A percentile compares a stretch with the other conserved stretches of the same genome.
These are phyloP conservation scores for Babesia bovis DNA, from an alignment of 169 alveolate genomes.

Conservation along the genomic window DNA sequence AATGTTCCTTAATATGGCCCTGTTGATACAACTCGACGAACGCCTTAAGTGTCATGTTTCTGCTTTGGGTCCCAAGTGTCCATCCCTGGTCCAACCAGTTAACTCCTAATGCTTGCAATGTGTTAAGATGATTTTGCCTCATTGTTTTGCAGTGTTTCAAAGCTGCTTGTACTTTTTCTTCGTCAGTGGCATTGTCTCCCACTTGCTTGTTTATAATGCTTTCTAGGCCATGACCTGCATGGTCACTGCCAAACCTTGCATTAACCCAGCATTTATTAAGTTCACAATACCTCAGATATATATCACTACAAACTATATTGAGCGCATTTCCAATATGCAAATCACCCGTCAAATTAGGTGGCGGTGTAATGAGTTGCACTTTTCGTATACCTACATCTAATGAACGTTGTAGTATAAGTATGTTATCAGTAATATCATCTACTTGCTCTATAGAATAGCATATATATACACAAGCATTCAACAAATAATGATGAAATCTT, in stretches of 20 bases:
- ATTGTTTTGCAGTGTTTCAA: background rate
- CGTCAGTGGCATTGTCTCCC: background rate
- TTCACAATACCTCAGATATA: conserved; percentile 12
- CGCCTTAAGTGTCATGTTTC: conserved; percentile 25
- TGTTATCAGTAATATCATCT: background rate
- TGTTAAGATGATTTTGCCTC: conserved; percentile 13
- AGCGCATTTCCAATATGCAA: conserved; percentile 61
- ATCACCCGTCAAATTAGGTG: conserved; percentile 67
- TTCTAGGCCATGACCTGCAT: conserved; percentile 63
- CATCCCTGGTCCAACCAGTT: conserved; percentile 43
- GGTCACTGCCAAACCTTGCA: conserved; percentile 53
- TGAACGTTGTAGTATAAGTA: background rate
- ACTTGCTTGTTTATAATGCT: background rate
- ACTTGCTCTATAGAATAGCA: background rate
- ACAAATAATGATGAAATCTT: no score
- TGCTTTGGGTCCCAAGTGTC: conserved; percentile 29
- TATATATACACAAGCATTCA: no score
- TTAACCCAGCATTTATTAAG: conserved; percentile 12
- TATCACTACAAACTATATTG: conserved; percentile 56
- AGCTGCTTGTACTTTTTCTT: conserved; percentile 11
- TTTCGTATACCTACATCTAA: background rate
- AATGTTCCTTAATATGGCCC: conserved; percentile 5
- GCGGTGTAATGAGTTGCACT: conserved; percentile 59
- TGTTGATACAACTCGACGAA: conserved; percentile 15
- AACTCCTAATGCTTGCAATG: conserved; percentile 31